phyloP scores from a whole-genome alignment of 2,329 filamentous ascomycete genomes.

The Colletotrichum truncatum region DNA sequence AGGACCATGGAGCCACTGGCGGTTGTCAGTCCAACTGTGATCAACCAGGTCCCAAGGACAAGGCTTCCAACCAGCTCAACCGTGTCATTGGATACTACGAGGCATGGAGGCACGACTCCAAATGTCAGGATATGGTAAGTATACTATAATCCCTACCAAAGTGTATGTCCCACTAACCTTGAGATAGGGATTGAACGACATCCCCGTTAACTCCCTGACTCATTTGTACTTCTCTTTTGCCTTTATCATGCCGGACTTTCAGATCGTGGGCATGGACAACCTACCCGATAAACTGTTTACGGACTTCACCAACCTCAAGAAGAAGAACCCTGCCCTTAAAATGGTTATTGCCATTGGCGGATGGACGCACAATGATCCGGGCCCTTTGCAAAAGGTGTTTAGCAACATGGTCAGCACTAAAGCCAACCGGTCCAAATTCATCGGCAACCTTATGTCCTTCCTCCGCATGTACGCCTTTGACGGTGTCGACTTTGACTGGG shows the following conservation, averaged over 20 bases:
- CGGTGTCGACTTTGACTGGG: slow-evolving; percentile 32
- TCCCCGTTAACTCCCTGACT: slow-evolving; percentile 33
- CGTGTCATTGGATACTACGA: slow-evolving; percentile 45
- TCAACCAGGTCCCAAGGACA: slow-evolving; percentile 21
- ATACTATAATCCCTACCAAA: background rate
- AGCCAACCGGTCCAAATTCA: slow-evolving; percentile 8
- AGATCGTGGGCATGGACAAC: slow-evolving; percentile 40
- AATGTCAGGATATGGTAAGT: slow-evolving; percentile 22
- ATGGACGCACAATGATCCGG: slow-evolving; percentile 48
- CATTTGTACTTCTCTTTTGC: slow-evolving; percentile 45
- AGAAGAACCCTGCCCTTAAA: slow-evolving; percentile 37
- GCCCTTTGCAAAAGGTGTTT: slow-evolving; percentile 37
- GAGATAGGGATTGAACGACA: slow-evolving; percentile 16
- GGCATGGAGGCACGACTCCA: slow-evolving; percentile 33
- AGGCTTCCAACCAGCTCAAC: slow-evolving; percentile 28
- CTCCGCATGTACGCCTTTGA: slow-evolving; percentile 20
- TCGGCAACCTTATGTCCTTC: slow-evolving; percentile 12
- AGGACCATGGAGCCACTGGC: slow-evolving; percentile 2
- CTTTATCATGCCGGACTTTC: slow-evolving; percentile 42
- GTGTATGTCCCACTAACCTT: background rate
- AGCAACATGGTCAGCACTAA: slow-evolving; percentile 33
- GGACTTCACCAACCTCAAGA: slow-evolving; percentile 42
- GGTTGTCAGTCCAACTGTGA: slow-evolving; percentile 38
- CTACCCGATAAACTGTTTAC: slow-evolving; percentile 23
- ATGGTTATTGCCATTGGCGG: slow-evolving; percentile 49